Percentiles rank a stretch among this genome's conserved stretches.
These are phyloP conservation scores for Saturnispora diversa DNA, from an alignment of 805 yeast genomes.

Conservation along the genomic window DNA sequence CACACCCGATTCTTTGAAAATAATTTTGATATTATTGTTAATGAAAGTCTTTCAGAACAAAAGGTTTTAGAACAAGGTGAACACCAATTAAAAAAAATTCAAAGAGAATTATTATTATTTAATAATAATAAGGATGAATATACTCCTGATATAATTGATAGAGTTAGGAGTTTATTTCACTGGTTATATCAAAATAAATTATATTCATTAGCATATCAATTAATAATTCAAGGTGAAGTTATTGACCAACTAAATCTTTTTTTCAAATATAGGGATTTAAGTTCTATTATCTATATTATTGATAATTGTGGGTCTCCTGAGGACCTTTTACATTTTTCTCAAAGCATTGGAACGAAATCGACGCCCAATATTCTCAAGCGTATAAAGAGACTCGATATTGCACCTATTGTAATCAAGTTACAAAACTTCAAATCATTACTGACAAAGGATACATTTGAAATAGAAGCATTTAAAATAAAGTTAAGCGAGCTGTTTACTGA, in stretches of 20 bases:
- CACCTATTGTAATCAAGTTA: conserved; percentile 6
- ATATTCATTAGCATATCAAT: conserved; percentile 13
- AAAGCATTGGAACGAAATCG: conserved; percentile 13
- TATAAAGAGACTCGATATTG: conserved; percentile 5
- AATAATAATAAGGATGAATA: conserved; percentile 8
- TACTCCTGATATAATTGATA: conserved; percentile 10
- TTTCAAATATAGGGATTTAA: conserved; percentile 15
- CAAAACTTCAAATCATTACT: conserved; percentile 2
- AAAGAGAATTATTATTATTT: conserved; percentile 6
- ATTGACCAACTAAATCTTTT: conserved; percentile 10
- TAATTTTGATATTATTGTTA: conserved; percentile 19
- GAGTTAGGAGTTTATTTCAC: conserved; percentile 17
- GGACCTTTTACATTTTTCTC: conserved; percentile 17
- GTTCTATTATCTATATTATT: conserved; percentile 16
- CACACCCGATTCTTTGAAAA: conserved; percentile 22
- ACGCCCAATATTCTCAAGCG: conserved; percentile 12
- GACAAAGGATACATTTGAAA: not conserved
- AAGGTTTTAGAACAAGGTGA: conserved; percentile 13
- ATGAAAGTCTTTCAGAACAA: conserved; percentile 8
- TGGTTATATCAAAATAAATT: conserved; percentile 19
- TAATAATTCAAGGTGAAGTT: conserved; percentile 5
- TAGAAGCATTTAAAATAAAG: not conserved
- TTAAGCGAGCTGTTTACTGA: not conserved
- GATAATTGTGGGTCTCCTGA: conserved; percentile 20
- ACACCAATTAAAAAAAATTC: conserved; percentile 2